phyloP scores from a whole-genome alignment of 2,329 filamentous ascomycete species.

The Fusarium sp. region DNA sequence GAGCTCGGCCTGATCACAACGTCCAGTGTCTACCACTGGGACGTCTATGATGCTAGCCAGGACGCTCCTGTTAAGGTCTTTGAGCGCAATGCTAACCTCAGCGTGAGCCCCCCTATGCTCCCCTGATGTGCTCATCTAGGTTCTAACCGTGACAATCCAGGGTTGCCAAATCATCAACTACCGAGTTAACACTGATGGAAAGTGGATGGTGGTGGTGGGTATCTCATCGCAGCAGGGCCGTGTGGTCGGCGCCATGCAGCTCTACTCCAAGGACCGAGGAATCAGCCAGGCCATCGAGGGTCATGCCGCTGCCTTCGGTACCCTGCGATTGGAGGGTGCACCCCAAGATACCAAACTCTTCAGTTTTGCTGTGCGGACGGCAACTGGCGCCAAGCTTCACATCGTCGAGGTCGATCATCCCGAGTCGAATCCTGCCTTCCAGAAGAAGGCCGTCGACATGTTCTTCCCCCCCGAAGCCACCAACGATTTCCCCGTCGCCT shows the following conservation, averaged over 20 bases:
- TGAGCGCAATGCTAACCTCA: constrained; percentile 92
- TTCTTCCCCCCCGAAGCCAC: constrained; percentile 97
- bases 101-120: constrained; percentile 68
- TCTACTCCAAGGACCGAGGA: constrained; percentile 95
- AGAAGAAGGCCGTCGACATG: constrained; percentile 97
- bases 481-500: constrained; percentile 97
- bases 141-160: constrained; percentile 62
- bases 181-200: constrained; percentile 93
- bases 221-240: constrained; percentile 95
- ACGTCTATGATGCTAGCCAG: constrained; percentile 90
- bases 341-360: constrained; percentile 95
- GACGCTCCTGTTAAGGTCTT: constrained; percentile 90
- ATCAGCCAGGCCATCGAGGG: constrained; percentile 99
- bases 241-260: constrained; percentile 95
- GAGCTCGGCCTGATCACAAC: constrained; percentile 93
- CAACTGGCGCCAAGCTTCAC: constrained; percentile 93
- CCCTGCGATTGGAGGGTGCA: constrained; percentile 88
- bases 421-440: constrained; percentile 88
- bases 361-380: constrained; percentile 93
- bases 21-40: constrained; percentile 95
- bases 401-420: constrained; percentile 98
- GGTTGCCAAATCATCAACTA: constrained; percentile 99
- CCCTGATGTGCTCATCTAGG: neutral
- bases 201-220: constrained; percentile 98
- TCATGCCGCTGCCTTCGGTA: constrained; percentile 95